Evolutionary conservation across 257 asterid species (phyloP), one percentile per base, ranked within the genome.

Genomic region (Verbena officinalis): DNA sequence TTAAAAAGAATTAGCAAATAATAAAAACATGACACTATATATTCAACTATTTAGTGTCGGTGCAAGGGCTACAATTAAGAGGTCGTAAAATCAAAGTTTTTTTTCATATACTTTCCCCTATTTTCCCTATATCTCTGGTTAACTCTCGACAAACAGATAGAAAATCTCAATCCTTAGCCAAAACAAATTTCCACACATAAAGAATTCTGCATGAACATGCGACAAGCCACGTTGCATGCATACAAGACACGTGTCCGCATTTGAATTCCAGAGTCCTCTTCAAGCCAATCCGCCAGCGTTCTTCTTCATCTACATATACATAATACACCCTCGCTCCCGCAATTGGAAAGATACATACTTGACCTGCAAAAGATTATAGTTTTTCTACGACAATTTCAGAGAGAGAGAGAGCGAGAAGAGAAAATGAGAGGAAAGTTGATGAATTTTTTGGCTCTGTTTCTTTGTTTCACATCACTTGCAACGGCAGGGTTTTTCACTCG

Each of bases 401-500:
- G 30, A 45, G 2, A 50, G 7, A 19, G 7, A 30, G 2, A 70
- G 2, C 19, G 5, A 31, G 19, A 9, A 15, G n/a, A 48, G 5
- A 27, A 2, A 17, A 20, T 44, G 24, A 12, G 36, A 4, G 9
- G 0, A 27, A 52, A 20, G 14, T 72, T 72, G 78, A 68, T 67
- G 73, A 72, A 75, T 17, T 44, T 51, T 66, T 27, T 72, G 19
- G 75, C 69, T 9, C 44, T 79, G 31, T 60, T 73, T 72, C 62
- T 75, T 9, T 53, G 72, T 7, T 55, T 55, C 20, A 58, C 78
- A 10, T 64, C 78, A 9, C 62, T 79, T 12, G 74, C 48, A 0
- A 48, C 76, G 0, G 65, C 84, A 23, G 69, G 74, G 21, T 39
- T 79, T 36, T 65, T 75, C 9, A 50, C 66, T 50, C 75, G 77